Conservation (phyloP, 2,329 filamentous ascomycete species). For the Sclerotinia trifoliorum region DNA sequence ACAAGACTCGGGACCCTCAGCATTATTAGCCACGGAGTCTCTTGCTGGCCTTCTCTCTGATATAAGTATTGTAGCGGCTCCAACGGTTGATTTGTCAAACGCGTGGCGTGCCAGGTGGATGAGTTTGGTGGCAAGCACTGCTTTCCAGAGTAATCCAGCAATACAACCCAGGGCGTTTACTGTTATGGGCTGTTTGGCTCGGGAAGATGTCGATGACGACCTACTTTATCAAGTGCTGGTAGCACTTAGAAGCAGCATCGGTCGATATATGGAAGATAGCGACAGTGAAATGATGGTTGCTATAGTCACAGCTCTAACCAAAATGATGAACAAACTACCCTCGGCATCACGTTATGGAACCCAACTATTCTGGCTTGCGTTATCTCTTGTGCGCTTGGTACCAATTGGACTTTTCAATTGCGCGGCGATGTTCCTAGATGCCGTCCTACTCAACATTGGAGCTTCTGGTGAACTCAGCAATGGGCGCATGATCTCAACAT, state of each 20-base stretch:
- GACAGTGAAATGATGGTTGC: slow-evolving; percentile 68
- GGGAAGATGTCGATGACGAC: slow-evolving; percentile 72
- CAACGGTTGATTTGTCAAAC: slow-evolving; percentile 63
- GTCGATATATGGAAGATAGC: slow-evolving; percentile 62
- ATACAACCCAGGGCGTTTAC: slow-evolving; percentile 68
- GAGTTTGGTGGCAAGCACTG: slow-evolving; percentile 69
- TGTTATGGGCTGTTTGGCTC: slow-evolving; percentile 68
- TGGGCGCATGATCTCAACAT: slow-evolving; percentile 56
- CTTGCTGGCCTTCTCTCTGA: slow-evolving; percentile 63
- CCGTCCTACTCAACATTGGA: slow-evolving; percentile 63
- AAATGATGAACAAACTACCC: slow-evolving; percentile 69
- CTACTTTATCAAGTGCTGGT: slow-evolving; percentile 70
- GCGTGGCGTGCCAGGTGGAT: slow-evolving; percentile 71
- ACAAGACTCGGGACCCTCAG: slow-evolving; percentile 48
- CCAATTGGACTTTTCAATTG: slow-evolving; percentile 64
- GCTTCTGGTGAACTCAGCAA: slow-evolving; percentile 59
- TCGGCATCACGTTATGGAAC: slow-evolving; percentile 65
- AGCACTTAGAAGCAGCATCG: slow-evolving; percentile 62
- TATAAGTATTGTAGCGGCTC: slow-evolving; percentile 61
- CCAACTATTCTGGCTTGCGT: slow-evolving; percentile 69
- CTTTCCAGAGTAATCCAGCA: slow-evolving; percentile 70
- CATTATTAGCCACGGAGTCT: slow-evolving; percentile 53
- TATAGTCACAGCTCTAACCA: slow-evolving; percentile 65
- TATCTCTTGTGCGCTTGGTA: slow-evolving; percentile 64
- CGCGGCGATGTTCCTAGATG: slow-evolving; percentile 62